Percentiles rank a stretch among this genome's conserved stretches.
Evolutionary conservation across 345 rosid species (phyloP).

Genomic region (Noccaea bulbosa): DNA sequence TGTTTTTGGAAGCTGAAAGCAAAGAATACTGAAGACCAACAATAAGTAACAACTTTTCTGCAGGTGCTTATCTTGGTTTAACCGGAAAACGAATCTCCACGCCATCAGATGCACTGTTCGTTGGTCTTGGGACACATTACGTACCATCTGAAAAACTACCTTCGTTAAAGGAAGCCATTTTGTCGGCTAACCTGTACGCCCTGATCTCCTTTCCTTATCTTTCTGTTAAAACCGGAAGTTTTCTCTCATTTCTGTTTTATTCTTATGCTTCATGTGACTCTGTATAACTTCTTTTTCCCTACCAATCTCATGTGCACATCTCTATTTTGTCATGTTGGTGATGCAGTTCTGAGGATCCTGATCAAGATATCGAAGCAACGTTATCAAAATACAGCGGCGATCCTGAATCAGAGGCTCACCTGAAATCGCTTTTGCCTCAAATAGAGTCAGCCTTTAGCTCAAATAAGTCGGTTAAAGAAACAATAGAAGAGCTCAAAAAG

Average conservation of each 20-base stretch:
- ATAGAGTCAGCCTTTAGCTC: slow-evolving; percentile 67
- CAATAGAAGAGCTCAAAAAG: slow-evolving; percentile 65
- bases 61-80: slow-evolving; percentile 92
- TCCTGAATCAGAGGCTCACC: slow-evolving; percentile 64
- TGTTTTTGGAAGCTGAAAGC: background rate
- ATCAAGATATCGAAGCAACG: slow-evolving; percentile 56
- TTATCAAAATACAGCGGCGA: slow-evolving; percentile 60
- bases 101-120: slow-evolving; percentile 83
- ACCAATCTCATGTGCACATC: slow-evolving; percentile 2
- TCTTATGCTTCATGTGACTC: slow-evolving; percentile 1
- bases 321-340: slow-evolving; percentile 15
- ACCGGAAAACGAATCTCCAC: slow-evolving; percentile 84
- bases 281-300: too few relatives aligned
- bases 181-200: slow-evolving; percentile 63
- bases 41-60: slow-evolving; percentile 2
- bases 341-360: slow-evolving; percentile 71
- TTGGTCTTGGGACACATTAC: slow-evolving; percentile 87
- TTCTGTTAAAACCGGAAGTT: background rate
- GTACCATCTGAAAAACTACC: slow-evolving; percentile 72
- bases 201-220: background rate
- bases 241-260: background rate
- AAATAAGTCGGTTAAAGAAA: slow-evolving; percentile 67
- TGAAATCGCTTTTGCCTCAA: slow-evolving; percentile 72
- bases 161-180: slow-evolving; percentile 73
- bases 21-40: background rate